Evolutionary conservation across 2,329 filamentous ascomycete genomes (phyloP), one percentile per base, ranked within the genome.

Genomic region (Alternaria conjuncta): DNA sequence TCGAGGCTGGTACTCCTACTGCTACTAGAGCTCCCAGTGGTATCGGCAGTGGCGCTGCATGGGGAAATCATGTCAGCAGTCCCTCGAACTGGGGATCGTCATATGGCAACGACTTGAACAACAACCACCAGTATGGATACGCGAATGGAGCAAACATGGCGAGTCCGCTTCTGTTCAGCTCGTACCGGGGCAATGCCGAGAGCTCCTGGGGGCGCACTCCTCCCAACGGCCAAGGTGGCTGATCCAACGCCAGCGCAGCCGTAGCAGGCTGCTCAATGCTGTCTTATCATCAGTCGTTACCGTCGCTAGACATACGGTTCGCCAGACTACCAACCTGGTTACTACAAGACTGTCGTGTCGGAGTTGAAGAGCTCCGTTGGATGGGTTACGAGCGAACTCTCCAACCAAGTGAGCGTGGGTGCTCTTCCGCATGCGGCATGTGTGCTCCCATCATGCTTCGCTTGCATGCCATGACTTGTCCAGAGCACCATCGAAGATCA

Each of bases 141-240:
- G 55, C 60, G 3, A 63, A 70, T 43, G 74, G 75, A 25, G 46
- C 69, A 28, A 77, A 73, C 46, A 75, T 82, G 69, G 76, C 75
- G 8, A 83, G 80, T 62, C 80, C 81, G 9, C 57, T 83, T 30
- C 71, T 83, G 6, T 84, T 83, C 64, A 79, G 79, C 62, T 77
- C 79, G 6, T 84, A 78, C 56, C 64, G 73, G 30, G 71, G 75
- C 18, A 65, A 67, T 30, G 68, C 65, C 8, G 69, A 71, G n/a
- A 78, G 73, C 55, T 75, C 75, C 2, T 79, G 76, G 68, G 71
- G 73, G n/a, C 77, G 73, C 15, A 79, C 75, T 12, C 77, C 78
- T 6, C 75, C 78, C 2, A 78, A 79, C 59, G 78, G 78, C 51
- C 78, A 80, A 66, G 78, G 71, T 55, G 78, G 78, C 66, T 80